A percentile compares a stretch with the other conserved stretches of the same genome.
Evolutionary conservation across 164 flowering plant genomes (phyloP).

Genomic region (Santalum album): DNA sequence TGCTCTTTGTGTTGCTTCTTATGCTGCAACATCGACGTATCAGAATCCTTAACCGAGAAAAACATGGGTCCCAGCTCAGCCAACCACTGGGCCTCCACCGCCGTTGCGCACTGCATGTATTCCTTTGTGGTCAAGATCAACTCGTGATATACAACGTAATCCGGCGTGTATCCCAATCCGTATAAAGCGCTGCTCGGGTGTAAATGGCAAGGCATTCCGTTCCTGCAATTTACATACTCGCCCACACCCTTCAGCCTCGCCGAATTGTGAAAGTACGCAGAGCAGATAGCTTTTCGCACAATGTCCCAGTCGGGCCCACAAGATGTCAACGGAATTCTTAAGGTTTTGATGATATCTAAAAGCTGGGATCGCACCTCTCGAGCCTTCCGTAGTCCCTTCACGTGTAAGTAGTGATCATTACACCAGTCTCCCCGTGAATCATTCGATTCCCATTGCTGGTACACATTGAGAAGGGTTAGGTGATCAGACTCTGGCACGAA

Average conservation of each 20-base stretch:
- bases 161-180: slow-evolving; percentile 76
- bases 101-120: slow-evolving; percentile 86
- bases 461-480: slow-evolving; percentile 74
- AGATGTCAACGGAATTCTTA: slow-evolving; percentile 60
- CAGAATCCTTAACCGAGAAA: slow-evolving; percentile 77
- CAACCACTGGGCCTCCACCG: slow-evolving; percentile 91
- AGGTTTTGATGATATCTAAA: slow-evolving; percentile 61
- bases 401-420: slow-evolving; percentile 78
- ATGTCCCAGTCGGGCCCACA: slow-evolving; percentile 71
- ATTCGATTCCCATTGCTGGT: slow-evolving; percentile 80
- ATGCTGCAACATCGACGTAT: slow-evolving; percentile 74
- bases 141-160: slow-evolving; percentile 88
- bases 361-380: slow-evolving; percentile 91
- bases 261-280: slow-evolving; percentile 86
- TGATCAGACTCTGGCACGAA: slow-evolving; percentile 91
- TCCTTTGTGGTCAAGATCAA: slow-evolving; percentile 72
- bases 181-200: slow-evolving; percentile 83
- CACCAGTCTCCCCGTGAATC: slow-evolving; percentile 88
- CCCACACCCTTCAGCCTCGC: slow-evolving; percentile 82
- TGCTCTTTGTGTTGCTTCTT: slow-evolving; percentile 76
- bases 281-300: slow-evolving; percentile 76
- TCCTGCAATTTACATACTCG: slow-evolving; percentile 77
- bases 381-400: slow-evolving; percentile 77
- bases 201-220: slow-evolving; percentile 80
- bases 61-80: slow-evolving; percentile 94